Conservation (phyloP, 2,329 filamentous ascomycete species). For the Juglanconis oblonga region DNA sequence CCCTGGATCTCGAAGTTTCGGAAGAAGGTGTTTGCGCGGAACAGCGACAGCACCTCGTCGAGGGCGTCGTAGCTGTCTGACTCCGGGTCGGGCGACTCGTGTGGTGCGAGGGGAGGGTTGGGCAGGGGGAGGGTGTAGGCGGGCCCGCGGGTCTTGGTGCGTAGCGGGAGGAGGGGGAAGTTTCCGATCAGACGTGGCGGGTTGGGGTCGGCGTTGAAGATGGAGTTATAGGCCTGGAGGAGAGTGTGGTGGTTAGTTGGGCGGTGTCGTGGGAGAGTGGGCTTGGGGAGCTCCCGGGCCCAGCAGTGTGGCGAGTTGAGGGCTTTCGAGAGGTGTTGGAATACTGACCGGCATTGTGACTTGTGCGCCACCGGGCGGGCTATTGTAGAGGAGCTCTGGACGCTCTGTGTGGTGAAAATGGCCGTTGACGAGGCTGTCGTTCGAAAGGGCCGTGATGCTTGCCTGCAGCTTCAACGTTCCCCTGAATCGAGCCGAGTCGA, state of each 20-base stretch:
- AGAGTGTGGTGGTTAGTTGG: conserved; percentile 24
- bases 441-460: not conserved
- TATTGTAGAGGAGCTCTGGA: conserved; percentile 19
- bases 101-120: conserved; percentile 53
- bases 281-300: not conserved
- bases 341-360: conserved; percentile 23
- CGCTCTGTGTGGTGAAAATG: not conserved
- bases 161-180: conserved; percentile 90
- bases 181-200: conserved; percentile 68
- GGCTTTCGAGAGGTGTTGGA: not conserved
- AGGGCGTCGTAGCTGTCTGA: conserved; percentile 93
- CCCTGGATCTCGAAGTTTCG: conserved; percentile 99
- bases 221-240: conserved; percentile 88
- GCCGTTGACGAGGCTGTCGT: not conserved
- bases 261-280: conserved; percentile 1
- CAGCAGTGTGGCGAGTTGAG: not conserved
- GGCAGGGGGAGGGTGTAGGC: conserved; percentile 75
- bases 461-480: not conserved
- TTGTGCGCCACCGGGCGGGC: conserved; percentile 15
- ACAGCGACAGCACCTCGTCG: conserved; percentile 88
- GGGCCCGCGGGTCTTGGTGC: conserved; percentile 92
- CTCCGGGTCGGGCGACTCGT: conserved; percentile 73
- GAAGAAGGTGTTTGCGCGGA: conserved; percentile 98
- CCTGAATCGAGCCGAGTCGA: not conserved
- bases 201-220: conserved; percentile 83